Conservation (phyloP, 2,329 filamentous ascomycete genomes). For the Paecilomyces niveus region DNA sequence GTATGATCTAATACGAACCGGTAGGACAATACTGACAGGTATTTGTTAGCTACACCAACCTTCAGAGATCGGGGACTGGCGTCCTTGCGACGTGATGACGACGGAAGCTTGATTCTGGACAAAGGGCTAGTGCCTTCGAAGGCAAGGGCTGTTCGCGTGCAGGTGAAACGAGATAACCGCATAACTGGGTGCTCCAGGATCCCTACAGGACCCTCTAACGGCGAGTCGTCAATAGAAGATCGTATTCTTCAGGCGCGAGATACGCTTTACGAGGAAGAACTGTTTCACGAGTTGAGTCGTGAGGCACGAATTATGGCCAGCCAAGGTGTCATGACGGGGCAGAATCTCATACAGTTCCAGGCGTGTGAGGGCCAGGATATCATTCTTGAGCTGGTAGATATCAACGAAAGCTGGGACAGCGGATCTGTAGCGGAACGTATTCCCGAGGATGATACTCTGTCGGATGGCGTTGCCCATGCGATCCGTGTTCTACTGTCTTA, state of each 20-base stretch:
- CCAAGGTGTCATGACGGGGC: constrained; percentile 61
- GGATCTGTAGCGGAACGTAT: constrained; percentile 16
- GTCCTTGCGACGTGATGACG: constrained; percentile 64
- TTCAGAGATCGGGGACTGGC: constrained; percentile 70
- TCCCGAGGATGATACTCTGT: constrained; percentile 37
- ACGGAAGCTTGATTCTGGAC: constrained; percentile 71
- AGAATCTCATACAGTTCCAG: constrained; percentile 50
- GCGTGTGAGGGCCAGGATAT: constrained; percentile 51
- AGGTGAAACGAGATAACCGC: constrained; percentile 51
- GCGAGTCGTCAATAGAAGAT: constrained; percentile 25
- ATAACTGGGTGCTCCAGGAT: constrained; percentile 50
- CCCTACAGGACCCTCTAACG: constrained; percentile 6
- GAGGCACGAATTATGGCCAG: constrained; percentile 69
- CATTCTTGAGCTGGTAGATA: constrained; percentile 59
- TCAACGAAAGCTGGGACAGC: constrained; percentile 37
- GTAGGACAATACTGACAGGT: constrained; percentile 1
- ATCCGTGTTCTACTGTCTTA: constrained; percentile 72
- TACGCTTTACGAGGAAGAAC: constrained; percentile 57
- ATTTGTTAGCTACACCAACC: constrained; percentile 40
- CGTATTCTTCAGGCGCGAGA: constrained; percentile 38
- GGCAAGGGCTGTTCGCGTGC: constrained; percentile 59
- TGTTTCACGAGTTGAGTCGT: constrained; percentile 82
- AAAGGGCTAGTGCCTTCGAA: constrained; percentile 45
- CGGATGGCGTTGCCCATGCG: constrained; percentile 59
- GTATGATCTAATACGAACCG: constrained; percentile 26